Evolutionary conservation across 176 grass and related monocot genomes (phyloP).

Genomic region (Bromus sterilis): DNA sequence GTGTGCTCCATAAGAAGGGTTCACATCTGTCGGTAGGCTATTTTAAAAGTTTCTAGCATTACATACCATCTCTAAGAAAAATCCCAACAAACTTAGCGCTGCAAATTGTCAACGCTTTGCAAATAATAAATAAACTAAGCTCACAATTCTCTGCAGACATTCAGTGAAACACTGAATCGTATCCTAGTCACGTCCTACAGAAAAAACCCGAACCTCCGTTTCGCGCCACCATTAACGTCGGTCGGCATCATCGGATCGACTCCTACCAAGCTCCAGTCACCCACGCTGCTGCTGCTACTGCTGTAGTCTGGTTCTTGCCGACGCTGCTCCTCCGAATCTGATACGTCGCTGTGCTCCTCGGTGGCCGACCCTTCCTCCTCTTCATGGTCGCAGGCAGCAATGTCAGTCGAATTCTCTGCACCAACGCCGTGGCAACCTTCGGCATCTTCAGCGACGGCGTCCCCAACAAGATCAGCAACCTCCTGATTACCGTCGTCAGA

Average conservation of each 20-base stretch:
- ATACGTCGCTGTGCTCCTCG: not conserved
- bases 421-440: not conserved
- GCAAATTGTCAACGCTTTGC: not conserved
- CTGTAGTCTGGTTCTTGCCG: not conserved
- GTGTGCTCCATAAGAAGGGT: not conserved
- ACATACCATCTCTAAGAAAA: not conserved
- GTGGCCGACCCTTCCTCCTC: not conserved
- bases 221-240: not conserved
- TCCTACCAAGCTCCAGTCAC: slow-evolving; percentile 17
- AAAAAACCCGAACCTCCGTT: not conserved
- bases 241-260: not conserved
- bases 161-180: not conserved
- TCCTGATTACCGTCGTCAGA: not conserved
- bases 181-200: not conserved
- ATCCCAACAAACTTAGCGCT: no score
- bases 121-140: not conserved
- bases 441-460: not conserved
- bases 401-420: not conserved
- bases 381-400: not conserved
- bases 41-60: not conserved
- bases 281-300: not conserved
- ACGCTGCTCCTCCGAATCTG: slow-evolving; percentile 7
- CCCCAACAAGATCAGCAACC: not conserved
- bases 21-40: not conserved
- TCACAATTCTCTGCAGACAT: not conserved